Percentiles rank a stretch among this genome's conserved stretches.
Conservation (phyloP, 192 early-diverging fungal species). For the Podochytrium sp. region DNA sequence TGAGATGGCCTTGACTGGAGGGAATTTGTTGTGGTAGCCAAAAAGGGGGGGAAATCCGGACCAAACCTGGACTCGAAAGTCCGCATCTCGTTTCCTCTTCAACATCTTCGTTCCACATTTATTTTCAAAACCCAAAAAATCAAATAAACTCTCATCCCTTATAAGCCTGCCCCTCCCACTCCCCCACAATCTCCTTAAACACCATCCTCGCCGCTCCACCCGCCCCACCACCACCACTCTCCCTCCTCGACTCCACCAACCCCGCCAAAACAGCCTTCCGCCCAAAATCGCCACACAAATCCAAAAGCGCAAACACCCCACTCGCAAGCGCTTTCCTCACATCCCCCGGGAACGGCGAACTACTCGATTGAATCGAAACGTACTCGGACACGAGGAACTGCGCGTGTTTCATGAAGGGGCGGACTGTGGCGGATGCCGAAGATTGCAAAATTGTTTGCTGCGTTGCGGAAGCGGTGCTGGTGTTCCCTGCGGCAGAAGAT, state of each 20-base stretch:
- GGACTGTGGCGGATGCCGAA: constrained; percentile 35
- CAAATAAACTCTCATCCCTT: not conserved
- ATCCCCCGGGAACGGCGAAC: constrained; percentile 22
- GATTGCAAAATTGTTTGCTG: constrained; percentile 61
- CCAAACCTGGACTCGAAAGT: too few relatives aligned
- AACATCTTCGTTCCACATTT: too few relatives aligned
- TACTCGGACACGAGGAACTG: constrained; percentile 55
- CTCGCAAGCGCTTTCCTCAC: constrained; percentile 51
- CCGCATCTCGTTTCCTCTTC: too few relatives aligned
- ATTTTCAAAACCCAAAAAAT: not conserved
- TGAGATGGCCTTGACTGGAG: too few relatives aligned
- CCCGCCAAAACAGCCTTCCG: constrained; percentile 67
- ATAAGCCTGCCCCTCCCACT: constrained; percentile 38
- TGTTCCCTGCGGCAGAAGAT: not conserved
- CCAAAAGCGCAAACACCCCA: constrained; percentile 65
- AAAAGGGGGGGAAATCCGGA: too few relatives aligned
- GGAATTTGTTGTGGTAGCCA: too few relatives aligned
- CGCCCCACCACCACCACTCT: not conserved
- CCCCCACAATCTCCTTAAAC: constrained; percentile 43
- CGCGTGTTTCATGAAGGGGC: constrained; percentile 45
- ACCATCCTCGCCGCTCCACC: constrained; percentile 27
- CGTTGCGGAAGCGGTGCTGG: constrained; percentile 19
- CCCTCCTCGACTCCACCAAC: constrained; percentile 43
- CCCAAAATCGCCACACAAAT: constrained; percentile 68
- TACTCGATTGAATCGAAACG: constrained; percentile 56